Evolutionary conservation across 2,329 filamentous ascomycete species (phyloP), one percentile per base, ranked within the genome.

Genomic region (Microsporum ferrugineum): DNA sequence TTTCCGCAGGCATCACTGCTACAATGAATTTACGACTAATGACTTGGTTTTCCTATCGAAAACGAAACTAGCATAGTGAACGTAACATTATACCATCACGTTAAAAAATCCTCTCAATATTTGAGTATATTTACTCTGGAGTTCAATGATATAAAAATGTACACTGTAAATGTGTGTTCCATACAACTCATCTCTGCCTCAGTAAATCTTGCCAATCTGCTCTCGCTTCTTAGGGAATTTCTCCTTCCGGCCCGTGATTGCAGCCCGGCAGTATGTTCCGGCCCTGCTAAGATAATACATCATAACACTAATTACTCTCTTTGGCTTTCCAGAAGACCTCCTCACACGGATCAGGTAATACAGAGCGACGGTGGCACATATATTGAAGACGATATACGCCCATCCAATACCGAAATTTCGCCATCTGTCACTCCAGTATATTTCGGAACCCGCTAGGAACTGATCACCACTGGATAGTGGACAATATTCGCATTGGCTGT

Each of bases 361-460:
- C 39, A 85, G 68, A 2, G 75, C 69, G 47, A 86, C 70, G 0
- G 83, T 81, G 0, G 76, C 81, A 34, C 71, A 71, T n/a, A 84
- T 71, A 67, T 86, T 86, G 69, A 85, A 83, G 10, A 77, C 69
- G 60, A 85, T 78, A 63, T 82, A 87, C 0, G 77, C 79, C 76
- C 81, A 85, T 58, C 85, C 73, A 31, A 88, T 72, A 1, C 84
- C 86, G 68, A 86, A 86, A 70, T 89, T 87, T 61, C 85, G 79
- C 86, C 86, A 89, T 31, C 84, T 75, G 33, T 87, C 75, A 33
- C 65, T 69, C 69, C 86, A 88, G 62, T 77, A 69, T 61, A 81
- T 78, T 56, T 77, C 75, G 55, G 83, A 78, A 0, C 63, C 62
- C 0, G 76, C 68, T 36, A 77, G 67, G 61, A 77, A 78, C 58